These are phyloP conservation scores for Avena atlantica DNA, from an alignment of 176 grass and related monocot genomes.

Conservation along the genomic window DNA sequence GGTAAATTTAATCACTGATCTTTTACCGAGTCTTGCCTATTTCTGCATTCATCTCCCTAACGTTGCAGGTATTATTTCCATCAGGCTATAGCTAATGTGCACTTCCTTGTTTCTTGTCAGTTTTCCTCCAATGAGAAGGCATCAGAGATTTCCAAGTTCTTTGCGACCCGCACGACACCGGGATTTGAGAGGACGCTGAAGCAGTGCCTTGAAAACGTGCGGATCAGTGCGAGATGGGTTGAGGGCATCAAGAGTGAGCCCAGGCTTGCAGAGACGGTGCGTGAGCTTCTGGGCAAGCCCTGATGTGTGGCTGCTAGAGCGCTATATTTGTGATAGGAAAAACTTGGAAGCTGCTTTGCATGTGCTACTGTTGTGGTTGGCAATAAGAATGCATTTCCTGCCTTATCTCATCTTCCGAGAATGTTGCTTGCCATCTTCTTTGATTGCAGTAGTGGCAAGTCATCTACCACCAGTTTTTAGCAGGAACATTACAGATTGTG, in stretches of 20 bases:
- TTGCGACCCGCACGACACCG: slow-evolving; percentile 56
- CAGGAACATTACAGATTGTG: not conserved
- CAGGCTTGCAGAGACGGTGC: slow-evolving; percentile 54
- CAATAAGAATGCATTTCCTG: slow-evolving; percentile 33
- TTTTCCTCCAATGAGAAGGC: slow-evolving; percentile 71
- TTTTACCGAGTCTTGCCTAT: not conserved
- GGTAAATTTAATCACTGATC: slow-evolving; percentile 39
- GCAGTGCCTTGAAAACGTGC: slow-evolving; percentile 72
- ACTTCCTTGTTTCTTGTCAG: slow-evolving; percentile 46
- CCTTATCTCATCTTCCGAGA: slow-evolving; percentile 21
- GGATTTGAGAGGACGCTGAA: slow-evolving; percentile 68
- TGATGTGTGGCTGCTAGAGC: slow-evolving; percentile 5
- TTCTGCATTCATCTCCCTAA: not conserved
- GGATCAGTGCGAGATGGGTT: slow-evolving; percentile 66
- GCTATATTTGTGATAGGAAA: not conserved
- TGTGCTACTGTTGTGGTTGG: not conserved
- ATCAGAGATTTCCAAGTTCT: slow-evolving; percentile 67
- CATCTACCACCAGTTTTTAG: not conserved
- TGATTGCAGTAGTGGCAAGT: not conserved
- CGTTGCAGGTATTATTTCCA: not conserved
- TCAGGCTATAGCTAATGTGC: slow-evolving; percentile 11
- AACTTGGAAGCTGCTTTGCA: not conserved
- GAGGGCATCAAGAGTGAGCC: slow-evolving; percentile 59
- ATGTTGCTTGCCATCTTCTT: not conserved
- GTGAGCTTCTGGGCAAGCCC: slow-evolving; percentile 45